Percentiles rank a stretch among this genome's conserved stretches.
Conservation (phyloP, 441 rosid genomes). For the Macaranga tanarius region DNA sequence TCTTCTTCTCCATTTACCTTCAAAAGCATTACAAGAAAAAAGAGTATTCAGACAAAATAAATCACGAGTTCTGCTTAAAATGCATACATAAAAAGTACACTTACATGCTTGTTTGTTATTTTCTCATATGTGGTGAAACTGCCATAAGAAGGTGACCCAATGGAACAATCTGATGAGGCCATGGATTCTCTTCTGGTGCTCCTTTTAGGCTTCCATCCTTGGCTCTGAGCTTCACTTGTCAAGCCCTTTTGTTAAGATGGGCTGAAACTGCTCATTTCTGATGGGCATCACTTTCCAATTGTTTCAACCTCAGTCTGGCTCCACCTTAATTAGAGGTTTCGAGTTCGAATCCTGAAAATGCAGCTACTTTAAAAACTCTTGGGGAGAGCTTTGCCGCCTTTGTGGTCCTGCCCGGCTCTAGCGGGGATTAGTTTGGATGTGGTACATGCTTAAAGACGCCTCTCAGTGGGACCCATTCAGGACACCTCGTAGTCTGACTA, state of each 20-base stretch:
- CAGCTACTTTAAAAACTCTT: too few relatives aligned
- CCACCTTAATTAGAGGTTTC: constrained; percentile 54
- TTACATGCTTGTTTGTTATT: constrained; percentile 54
- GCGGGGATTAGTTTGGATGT: too few relatives aligned
- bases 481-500: too few relatives aligned
- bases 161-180: constrained; percentile 76
- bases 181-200: constrained; percentile 56
- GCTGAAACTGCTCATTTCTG: constrained; percentile 71
- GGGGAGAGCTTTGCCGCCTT: too few relatives aligned
- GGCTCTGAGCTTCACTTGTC: constrained; percentile 48
- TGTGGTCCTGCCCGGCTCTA: too few relatives aligned
- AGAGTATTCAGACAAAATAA: constrained; percentile 13
- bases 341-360: too few relatives aligned
- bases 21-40: constrained; percentile 21
- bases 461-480: too few relatives aligned
- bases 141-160: constrained; percentile 62
- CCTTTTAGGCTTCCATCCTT: constrained; percentile 38
- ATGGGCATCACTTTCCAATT: constrained; percentile 49
- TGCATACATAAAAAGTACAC: constrained; percentile 4
- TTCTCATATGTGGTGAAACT: constrained; percentile 88
- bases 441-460: too few relatives aligned
- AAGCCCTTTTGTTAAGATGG: constrained; percentile 27
- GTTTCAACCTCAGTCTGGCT: constrained; percentile 44
- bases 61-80: neutral
- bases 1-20: constrained; percentile 53